These are phyloP conservation scores for Puya raimondii DNA, from an alignment of 176 grass and related monocot species.

Conservation along the genomic window DNA sequence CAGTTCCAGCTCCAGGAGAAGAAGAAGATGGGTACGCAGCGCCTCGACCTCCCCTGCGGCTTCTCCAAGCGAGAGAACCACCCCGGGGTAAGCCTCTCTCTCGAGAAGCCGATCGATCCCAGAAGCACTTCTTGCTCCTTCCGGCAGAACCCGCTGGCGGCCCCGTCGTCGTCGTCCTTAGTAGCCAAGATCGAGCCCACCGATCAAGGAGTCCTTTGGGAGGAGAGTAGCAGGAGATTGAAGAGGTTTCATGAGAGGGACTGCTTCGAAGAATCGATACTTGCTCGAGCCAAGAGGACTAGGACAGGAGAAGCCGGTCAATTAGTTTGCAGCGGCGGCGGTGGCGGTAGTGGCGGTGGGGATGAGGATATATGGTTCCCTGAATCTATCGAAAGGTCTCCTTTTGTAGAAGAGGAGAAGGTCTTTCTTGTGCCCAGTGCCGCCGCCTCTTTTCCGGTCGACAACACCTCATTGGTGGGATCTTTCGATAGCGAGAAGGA, in stretches of 20 bases:
- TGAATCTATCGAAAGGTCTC: slow-evolving; percentile 51
- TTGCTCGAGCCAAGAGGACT: slow-evolving; percentile 63
- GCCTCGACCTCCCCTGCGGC: slow-evolving; percentile 68
- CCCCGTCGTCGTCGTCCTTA: slow-evolving; percentile 24
- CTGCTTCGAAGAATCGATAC: slow-evolving; percentile 33
- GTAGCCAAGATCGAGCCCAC: slow-evolving; percentile 38
- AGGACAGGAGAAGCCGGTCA: slow-evolving; percentile 25
- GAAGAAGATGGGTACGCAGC: slow-evolving; percentile 75
- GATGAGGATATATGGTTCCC: slow-evolving; percentile 73
- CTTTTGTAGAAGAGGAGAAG: slow-evolving; percentile 36
- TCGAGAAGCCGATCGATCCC: slow-evolving; percentile 29
- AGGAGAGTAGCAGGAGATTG: slow-evolving; percentile 28
- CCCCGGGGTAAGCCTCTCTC: slow-evolving; percentile 29
- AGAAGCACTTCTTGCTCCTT: slow-evolving; percentile 51
- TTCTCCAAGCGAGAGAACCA: slow-evolving; percentile 55
- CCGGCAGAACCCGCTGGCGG: slow-evolving; percentile 21
- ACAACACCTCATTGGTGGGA: slow-evolving; percentile 39
- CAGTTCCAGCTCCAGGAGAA: background rate
- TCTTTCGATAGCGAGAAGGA: slow-evolving; percentile 44
- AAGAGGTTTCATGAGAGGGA: slow-evolving; percentile 68
- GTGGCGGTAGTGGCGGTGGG: slow-evolving; percentile 3
- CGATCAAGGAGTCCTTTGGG: slow-evolving; percentile 9
- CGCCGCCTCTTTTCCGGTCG: slow-evolving; percentile 53
- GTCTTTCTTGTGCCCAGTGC: slow-evolving; percentile 63
- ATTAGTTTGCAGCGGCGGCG: slow-evolving; percentile 16